Percentiles rank a stretch among this genome's conserved stretches.
Evolutionary conservation across 768 basidiomycete species (phyloP).

Genomic region (Thelephora aurantiotincta): DNA sequence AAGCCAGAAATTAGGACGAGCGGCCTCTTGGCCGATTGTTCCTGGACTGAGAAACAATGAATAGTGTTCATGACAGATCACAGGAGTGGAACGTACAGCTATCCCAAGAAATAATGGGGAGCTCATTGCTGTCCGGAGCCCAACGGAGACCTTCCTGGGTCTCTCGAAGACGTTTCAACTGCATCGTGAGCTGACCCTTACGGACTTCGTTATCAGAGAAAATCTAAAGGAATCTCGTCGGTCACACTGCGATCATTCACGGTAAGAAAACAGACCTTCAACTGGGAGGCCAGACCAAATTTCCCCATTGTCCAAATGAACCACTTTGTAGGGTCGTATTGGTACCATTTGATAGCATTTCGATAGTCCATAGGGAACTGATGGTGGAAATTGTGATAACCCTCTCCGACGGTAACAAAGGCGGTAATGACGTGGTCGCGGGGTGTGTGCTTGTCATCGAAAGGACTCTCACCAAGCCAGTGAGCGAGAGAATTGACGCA

Average conservation of each 20-base stretch:
- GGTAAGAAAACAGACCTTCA: constrained; percentile 25
- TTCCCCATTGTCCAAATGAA: constrained; percentile 54
- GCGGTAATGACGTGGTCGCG: constrained; percentile 84
- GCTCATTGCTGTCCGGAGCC: constrained; percentile 62
- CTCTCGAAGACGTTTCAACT: constrained; percentile 73
- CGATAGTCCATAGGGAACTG: constrained; percentile 96
- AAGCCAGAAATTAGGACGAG: constrained; percentile 82
- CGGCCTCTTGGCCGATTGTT: constrained; percentile 67
- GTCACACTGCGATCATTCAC: not conserved
- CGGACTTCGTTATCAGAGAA: constrained; percentile 63
- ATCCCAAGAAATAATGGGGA: constrained; percentile 80
- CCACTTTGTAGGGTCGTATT: constrained; percentile 91
- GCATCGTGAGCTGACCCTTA: constrained; percentile 91
- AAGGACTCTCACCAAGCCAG: constrained; percentile 87
- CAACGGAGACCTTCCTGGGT: constrained; percentile 66
- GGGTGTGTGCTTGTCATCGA: constrained; percentile 92
- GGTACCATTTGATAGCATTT: constrained; percentile 91
- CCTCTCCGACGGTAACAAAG: constrained; percentile 84
- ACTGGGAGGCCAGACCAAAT: constrained; percentile 44
- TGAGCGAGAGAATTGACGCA: constrained; percentile 96
- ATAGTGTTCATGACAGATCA: not conserved
- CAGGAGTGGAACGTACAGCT: constrained; percentile 38
- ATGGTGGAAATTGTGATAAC: constrained; percentile 98
- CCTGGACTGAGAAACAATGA: constrained; percentile 39
- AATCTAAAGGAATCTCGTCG: constrained; percentile 10